Evolutionary conservation across 257 asterid species (phyloP), one percentile per base, ranked within the genome.

Genomic region (Ophiorrhiza pumila): DNA sequence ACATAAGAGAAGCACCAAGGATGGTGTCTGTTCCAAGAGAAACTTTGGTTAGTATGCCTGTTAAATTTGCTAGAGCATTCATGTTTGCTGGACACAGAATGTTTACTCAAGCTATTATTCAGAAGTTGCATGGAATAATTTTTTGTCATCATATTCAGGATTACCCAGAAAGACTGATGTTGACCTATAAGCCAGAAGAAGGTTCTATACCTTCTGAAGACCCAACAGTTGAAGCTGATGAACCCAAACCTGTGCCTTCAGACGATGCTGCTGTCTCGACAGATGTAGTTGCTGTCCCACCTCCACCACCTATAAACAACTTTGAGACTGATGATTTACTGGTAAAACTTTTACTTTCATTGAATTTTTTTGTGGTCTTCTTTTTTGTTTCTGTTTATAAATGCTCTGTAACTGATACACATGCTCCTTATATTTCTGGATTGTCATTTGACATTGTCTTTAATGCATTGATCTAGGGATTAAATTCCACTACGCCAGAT

Each of bases 151-250:
- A 20, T 70, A 75, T 61, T 74, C 85, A 95, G 99, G 97, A 95
- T 71, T 89, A 90, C 71, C 99, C 98, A 2, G 98, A 95, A 83
- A 86, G 96, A 88, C 91, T 95, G 81, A 85, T 88, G 93, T 84
- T 92, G 84, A 95, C 99, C 18, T 95, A 95, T 81, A 92, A 88
- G 80, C 96, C 87, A 69, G 98, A 92, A 75, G 98, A 92, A 71
- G 89, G 42, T 69, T 75, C 88, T 67, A 65, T 85, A 55, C 88
- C 88, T 72, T 74, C 90, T 64, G 98, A 90, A 81, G 98, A 89
- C 74, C 66, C 82, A 18, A 72, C 80, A 69, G 80, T 78, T 17
- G 58, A 74, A 17, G 76, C 76, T 11, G 91, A 83, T 37, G 99
- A 87, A 74, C 84, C 82, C 52, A 66, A 39, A 32, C 81, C 87